A percentile compares a stretch with the other conserved stretches of the same genome.
Evolutionary conservation across 345 rosid genomes (phyloP).

Genomic region (Orychophragmus violaceus): DNA sequence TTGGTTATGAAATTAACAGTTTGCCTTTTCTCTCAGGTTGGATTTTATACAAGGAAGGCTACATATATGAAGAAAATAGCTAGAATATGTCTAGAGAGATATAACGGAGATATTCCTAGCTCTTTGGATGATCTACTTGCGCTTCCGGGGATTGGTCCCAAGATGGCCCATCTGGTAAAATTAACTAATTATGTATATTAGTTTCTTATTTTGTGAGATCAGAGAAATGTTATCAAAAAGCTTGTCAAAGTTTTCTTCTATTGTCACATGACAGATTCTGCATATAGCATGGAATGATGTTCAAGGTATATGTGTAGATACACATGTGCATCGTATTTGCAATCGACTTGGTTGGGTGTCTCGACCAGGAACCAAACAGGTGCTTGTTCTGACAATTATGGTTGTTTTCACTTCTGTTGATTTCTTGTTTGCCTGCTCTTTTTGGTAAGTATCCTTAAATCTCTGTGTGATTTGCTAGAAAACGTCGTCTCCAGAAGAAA

Average conservation of each 20-base stretch:
- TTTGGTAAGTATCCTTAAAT: not conserved
- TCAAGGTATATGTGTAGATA: conserved; percentile 94
- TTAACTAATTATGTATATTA: not conserved
- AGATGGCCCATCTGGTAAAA: conserved; percentile 50
- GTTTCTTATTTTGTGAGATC: not conserved
- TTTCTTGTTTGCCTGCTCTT: not conserved
- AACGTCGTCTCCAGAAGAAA: conserved; percentile 83
- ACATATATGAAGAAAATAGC: conserved; percentile 86
- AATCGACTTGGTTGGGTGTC: conserved; percentile 98
- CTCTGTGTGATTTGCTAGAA: conserved; percentile 37
- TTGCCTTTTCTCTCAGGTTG: conserved; percentile 50
- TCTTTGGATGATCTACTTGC: conserved; percentile 73
- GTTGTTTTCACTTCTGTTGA: not conserved
- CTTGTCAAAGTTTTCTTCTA: not conserved
- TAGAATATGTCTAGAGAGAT: conserved; percentile 60
- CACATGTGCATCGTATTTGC: conserved; percentile 91
- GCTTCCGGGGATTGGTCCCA: conserved; percentile 96
- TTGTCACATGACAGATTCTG: conserved; percentile 58
- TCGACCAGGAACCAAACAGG: conserved; percentile 62
- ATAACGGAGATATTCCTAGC: conserved; percentile 79
- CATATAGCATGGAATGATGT: conserved; percentile 83
- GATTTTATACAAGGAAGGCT: conserved; percentile 87
- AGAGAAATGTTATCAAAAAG: not conserved
- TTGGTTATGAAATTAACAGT: not conserved
- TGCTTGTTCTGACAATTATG: conserved; percentile 6